These are phyloP conservation scores for Thymus quinquecostatus DNA, from an alignment of 257 asterid genomes.

Conservation along the genomic window DNA sequence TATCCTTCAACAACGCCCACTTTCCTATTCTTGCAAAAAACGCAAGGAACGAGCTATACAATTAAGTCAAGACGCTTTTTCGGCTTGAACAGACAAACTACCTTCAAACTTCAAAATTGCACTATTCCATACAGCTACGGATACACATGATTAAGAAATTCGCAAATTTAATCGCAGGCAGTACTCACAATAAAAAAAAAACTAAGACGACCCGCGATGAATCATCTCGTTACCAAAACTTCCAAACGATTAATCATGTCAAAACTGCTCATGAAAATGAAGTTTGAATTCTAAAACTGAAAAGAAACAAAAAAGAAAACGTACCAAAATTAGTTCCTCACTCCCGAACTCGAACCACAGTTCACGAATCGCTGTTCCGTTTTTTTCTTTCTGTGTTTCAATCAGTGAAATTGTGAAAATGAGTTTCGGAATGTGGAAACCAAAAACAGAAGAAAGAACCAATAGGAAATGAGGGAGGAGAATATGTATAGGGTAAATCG, in stretches of 20 bases:
- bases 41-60: not conserved
- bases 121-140: not conserved
- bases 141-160: not conserved
- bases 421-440: not conserved
- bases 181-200: constrained; percentile 10
- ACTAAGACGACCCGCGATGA: not conserved
- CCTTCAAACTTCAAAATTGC: not conserved
- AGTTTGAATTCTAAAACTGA: not conserved
- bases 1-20: not conserved
- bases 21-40: not conserved
- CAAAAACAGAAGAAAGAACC: not conserved
- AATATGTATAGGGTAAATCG: not conserved
- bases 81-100: not conserved
- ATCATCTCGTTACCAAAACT: constrained; percentile 12
- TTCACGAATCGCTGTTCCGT: not conserved
- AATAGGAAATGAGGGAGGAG: not conserved
- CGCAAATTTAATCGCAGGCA: not conserved
- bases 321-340: constrained; percentile 33
- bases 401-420: not conserved
- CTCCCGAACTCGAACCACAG: not conserved
- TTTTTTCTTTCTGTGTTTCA: not conserved
- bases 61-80: too few species aligned
- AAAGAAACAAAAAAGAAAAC: constrained; percentile 9
- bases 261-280: not conserved
- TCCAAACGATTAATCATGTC: constrained; percentile 16